Percentiles rank a stretch among this genome's conserved stretches.
Evolutionary conservation across 441 rosid genomes (phyloP).

Genomic region (Hura crepitans): DNA sequence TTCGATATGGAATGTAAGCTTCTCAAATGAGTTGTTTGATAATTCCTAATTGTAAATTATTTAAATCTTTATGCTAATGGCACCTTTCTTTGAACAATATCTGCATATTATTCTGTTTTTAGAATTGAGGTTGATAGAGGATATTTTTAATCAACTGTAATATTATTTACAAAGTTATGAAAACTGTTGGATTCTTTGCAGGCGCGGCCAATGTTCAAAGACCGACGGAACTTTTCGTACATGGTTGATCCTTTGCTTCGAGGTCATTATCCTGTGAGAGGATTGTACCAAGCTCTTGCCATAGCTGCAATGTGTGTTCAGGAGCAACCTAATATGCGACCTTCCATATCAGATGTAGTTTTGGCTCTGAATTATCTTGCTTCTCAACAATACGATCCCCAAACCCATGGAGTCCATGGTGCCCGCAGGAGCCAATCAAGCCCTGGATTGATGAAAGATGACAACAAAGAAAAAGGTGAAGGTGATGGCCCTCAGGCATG

Average conservation of each 20-base stretch:
- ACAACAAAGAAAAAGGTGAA: conserved; percentile 15
- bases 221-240: conserved; percentile 72
- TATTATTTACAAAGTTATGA: background rate
- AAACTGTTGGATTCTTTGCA: conserved; percentile 24
- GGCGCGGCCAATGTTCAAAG: conserved; percentile 89
- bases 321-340: conserved; percentile 89
- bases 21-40: background rate
- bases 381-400: conserved; percentile 66
- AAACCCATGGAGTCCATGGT: conserved; percentile 29
- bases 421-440: conserved; percentile 19
- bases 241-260: conserved; percentile 86
- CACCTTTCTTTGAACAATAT: background rate
- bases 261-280: conserved; percentile 79
- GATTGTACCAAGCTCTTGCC: conserved; percentile 91
- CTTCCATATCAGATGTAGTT: conserved; percentile 74
- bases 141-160: background rate
- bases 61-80: background rate
- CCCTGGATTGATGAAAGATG: conserved; percentile 21
- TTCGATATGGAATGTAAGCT: background rate
- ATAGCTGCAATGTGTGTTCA: conserved; percentile 94
- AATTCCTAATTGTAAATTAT: background rate
- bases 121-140: background rate
- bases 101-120: too few species aligned
- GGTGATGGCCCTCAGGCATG: conserved; percentile 3
- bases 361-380: conserved; percentile 83